A percentile compares a stretch with the other conserved stretches of the same genome.
phyloP scores from a whole-genome alignment of 345 rosid species.

The Arabis hirsuta region DNA sequence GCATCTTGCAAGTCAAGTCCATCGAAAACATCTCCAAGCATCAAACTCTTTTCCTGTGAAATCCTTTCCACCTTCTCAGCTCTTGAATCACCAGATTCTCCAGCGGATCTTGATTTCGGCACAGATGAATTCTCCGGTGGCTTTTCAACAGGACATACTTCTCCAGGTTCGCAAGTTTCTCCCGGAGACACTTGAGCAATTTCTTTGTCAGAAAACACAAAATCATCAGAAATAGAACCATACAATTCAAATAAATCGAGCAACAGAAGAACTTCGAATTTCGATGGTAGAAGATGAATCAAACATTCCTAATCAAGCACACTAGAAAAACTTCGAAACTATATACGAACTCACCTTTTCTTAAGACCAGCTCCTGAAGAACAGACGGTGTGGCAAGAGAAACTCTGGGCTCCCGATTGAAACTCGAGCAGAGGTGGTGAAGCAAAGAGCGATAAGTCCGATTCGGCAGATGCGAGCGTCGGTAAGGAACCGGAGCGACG shows the following conservation, averaged over 20 bases:
- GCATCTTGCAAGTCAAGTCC: conserved; percentile 45
- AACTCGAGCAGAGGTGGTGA: conserved; percentile 51
- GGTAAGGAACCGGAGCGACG: conserved; percentile 18
- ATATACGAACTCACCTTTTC: conserved; percentile 25
- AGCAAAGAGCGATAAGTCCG: conserved; percentile 51
- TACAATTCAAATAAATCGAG: background rate
- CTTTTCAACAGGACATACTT: conserved; percentile 24
- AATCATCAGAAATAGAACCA: conserved; percentile 11
- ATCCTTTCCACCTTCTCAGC: conserved; percentile 22
- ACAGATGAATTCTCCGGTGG: conserved; percentile 19
- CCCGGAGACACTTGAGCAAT: conserved; percentile 32
- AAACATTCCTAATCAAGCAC: background rate
- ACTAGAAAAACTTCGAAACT: background rate
- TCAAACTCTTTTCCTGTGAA: conserved; percentile 12
- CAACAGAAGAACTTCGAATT: conserved; percentile 5
- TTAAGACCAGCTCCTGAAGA: conserved; percentile 35
- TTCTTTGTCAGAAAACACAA: conserved; percentile 31
- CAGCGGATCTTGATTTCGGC: conserved; percentile 25
- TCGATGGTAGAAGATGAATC: background rate
- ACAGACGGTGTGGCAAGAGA: conserved; percentile 47
- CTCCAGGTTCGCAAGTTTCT: conserved; percentile 18
- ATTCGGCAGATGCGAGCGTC: conserved; percentile 41
- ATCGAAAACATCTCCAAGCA: conserved; percentile 32
- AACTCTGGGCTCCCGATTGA: conserved; percentile 50
- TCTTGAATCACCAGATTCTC: conserved; percentile 16